Conservation (phyloP, 345 rosid genomes). For the Xanthoceras sorbifolium region DNA sequence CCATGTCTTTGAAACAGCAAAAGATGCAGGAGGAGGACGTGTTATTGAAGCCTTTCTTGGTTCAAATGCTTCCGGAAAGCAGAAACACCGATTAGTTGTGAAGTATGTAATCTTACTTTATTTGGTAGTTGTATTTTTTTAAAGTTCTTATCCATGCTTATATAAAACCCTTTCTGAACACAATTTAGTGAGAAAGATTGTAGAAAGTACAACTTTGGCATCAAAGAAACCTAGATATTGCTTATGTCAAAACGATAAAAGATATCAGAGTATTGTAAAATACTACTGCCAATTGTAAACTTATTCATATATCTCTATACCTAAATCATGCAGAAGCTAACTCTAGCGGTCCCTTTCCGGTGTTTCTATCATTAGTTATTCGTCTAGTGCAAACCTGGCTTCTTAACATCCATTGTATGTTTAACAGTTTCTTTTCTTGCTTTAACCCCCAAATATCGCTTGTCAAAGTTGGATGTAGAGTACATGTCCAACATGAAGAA, state of each 20-base stretch:
- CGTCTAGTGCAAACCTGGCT: background rate
- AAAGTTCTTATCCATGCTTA: slow-evolving; percentile 6
- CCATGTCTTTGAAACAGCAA: slow-evolving; percentile 65
- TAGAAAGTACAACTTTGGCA: background rate
- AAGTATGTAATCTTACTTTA: slow-evolving; percentile 55
- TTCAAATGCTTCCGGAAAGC: slow-evolving; percentile 72
- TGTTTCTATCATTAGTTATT: background rate
- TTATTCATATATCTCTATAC: background rate
- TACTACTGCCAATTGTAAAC: background rate
- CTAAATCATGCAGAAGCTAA: background rate
- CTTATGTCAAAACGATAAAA: background rate
- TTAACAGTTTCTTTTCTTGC: background rate
- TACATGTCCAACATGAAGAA: background rate
- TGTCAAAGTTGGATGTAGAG: background rate
- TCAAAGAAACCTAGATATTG: background rate
- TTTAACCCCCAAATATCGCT: background rate
- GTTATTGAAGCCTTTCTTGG: slow-evolving; percentile 84
- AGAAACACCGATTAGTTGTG: slow-evolving; percentile 63
- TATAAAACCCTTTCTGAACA: background rate
- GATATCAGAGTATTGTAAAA: background rate
- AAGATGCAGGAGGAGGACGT: slow-evolving; percentile 82
- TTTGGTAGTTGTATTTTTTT: slow-evolving; percentile 13
- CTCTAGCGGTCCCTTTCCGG: background rate
- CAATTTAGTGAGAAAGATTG: background rate
- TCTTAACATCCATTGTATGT: background rate